These are phyloP conservation scores for Echeveria elegans DNA, from an alignment of 164 flowering plant species.

Conservation along the genomic window DNA sequence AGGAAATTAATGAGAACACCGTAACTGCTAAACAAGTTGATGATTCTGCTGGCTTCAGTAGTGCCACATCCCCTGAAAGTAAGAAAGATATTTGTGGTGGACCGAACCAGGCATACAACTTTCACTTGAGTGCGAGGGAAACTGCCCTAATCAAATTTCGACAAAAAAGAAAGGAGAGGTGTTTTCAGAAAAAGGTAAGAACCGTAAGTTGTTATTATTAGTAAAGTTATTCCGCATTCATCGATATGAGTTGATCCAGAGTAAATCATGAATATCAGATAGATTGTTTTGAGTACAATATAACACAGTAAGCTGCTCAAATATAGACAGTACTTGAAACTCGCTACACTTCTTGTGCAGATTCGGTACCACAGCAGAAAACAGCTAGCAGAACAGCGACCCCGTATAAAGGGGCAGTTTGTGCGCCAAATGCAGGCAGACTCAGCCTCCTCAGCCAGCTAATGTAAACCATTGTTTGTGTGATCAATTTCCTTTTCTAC, in stretches of 20 bases:
- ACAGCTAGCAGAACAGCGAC: constrained; percentile 34
- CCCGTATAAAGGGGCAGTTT: constrained; percentile 34
- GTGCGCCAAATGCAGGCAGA: constrained; percentile 23
- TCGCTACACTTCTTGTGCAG: constrained; percentile 11
- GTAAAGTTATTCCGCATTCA: neutral
- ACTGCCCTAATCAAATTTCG: constrained; percentile 87
- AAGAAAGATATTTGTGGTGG: no score
- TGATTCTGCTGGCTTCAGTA: constrained; percentile 15
- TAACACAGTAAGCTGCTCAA: neutral
- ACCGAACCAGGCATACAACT: constrained; percentile 20
- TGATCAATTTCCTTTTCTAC: neutral
- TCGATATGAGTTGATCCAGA: neutral
- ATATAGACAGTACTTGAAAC: neutral
- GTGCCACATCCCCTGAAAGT: constrained; percentile 26
- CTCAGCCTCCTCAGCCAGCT: neutral
- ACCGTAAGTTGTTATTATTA: neutral
- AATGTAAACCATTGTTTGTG: neutral
- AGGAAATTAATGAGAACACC: neutral
- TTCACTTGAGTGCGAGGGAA: constrained; percentile 60
- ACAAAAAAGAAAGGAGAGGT: constrained; percentile 81
- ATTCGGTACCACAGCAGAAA: constrained; percentile 37
- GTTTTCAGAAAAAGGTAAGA: constrained; percentile 79
- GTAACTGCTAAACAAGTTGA: neutral
- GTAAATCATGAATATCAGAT: neutral
- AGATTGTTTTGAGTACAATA: no score